phyloP scores from a whole-genome alignment of 345 rosid genomes.

The Trapa incisa region DNA sequence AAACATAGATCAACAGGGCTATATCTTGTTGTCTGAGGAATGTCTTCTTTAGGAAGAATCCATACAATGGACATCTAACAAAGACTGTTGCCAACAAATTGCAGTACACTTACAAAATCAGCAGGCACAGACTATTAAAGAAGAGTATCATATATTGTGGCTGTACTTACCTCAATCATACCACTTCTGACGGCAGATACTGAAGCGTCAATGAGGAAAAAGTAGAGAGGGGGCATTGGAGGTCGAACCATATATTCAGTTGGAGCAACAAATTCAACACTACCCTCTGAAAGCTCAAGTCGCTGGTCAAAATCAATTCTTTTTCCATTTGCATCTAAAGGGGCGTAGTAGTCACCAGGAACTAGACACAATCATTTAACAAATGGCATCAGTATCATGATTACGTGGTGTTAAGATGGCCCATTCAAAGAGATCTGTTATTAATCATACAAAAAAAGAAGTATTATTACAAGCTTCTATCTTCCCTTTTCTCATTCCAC shows the following conservation, averaged over 20 bases:
- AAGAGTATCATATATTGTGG: not conserved
- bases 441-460: not conserved
- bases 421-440: not conserved
- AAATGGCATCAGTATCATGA: not conserved
- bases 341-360: conserved; percentile 86
- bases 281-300: conserved; percentile 88
- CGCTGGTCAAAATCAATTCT: conserved; percentile 90
- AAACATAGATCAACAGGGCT: not conserved
- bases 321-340: conserved; percentile 79
- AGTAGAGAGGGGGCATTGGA: conserved; percentile 93
- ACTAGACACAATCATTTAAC: conserved; percentile 33
- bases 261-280: conserved; percentile 95
- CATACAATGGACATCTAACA: not conserved
- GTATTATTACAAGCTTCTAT: not conserved
- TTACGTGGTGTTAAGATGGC: not conserved
- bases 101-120: not conserved
- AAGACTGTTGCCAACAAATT: not conserved
- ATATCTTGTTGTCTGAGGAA: not conserved
- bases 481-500: not conserved
- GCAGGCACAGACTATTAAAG: not conserved
- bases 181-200: conserved; percentile 80
- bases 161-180: conserved; percentile 78
- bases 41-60: not conserved
- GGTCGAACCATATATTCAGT: conserved; percentile 99
- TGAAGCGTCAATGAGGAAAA: conserved; percentile 94